A percentile compares a stretch with the other conserved stretches of the same genome.
phyloP scores from a whole-genome alignment of 352 stramenopile species.

The Pythium rhizo-oryzae region DNA sequence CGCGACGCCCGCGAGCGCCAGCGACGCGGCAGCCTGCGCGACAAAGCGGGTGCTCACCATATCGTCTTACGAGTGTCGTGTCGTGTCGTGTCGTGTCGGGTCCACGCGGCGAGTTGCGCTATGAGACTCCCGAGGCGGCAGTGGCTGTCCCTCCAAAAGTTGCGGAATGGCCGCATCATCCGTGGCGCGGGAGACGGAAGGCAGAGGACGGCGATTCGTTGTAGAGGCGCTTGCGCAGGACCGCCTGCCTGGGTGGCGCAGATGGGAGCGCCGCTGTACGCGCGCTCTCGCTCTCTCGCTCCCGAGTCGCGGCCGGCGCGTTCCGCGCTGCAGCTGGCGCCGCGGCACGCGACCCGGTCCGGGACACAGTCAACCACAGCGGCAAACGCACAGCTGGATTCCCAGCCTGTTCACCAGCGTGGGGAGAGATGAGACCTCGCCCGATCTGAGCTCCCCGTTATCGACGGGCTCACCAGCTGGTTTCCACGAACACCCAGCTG shows the following conservation, averaged over 20 bases:
- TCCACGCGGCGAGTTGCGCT: conserved; percentile 4
- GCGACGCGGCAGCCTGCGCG: not conserved
- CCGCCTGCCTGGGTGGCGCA: conserved; percentile 5
- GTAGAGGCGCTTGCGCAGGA: conserved; percentile 12
- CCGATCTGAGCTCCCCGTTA: not conserved
- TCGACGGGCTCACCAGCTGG: conserved; percentile 3
- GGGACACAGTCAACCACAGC: not conserved
- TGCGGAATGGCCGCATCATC: conserved; percentile 16
- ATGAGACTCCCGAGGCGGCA: not conserved
- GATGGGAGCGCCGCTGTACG: not conserved
- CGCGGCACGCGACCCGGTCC: not conserved
- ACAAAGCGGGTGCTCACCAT: conserved; percentile 16
- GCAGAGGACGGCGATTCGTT: not conserved
- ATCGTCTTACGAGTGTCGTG: not conserved
- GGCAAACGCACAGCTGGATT: too few species aligned
- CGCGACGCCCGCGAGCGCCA: too few species aligned
- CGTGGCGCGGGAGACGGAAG: not conserved
- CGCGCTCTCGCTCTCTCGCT: conserved; percentile 9
- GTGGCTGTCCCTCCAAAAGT: not conserved
- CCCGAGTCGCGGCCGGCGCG: not conserved
- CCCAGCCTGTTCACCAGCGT: too few species aligned
- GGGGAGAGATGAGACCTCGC: too few species aligned
- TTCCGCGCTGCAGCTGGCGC: not conserved
- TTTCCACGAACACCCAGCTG: conserved; percentile 1
- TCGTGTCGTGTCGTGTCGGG: not conserved